Evolutionary conservation across 2,329 filamentous ascomycete genomes (phyloP).

Genomic region (Zasmidium citrigriseum): DNA sequence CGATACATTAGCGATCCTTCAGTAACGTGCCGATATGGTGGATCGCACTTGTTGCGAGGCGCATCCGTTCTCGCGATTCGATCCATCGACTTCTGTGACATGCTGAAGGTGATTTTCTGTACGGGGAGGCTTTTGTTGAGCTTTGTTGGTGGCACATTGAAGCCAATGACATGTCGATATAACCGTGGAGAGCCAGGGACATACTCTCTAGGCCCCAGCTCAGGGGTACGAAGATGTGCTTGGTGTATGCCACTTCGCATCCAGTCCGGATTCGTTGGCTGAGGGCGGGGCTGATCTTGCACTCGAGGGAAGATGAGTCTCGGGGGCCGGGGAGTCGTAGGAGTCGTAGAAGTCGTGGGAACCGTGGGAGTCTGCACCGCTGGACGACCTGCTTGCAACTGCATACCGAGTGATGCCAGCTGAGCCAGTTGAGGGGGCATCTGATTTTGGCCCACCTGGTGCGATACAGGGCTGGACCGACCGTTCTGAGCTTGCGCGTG

Average conservation of each 20-base stretch:
- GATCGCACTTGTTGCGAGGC: constrained; percentile 34
- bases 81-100: constrained; percentile 42
- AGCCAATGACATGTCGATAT: constrained; percentile 61
- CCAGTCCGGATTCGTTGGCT: constrained; percentile 48
- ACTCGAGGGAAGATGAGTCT: background rate
- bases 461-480: background rate
- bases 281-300: constrained; percentile 30
- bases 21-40: constrained; percentile 37
- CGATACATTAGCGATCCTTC: constrained; percentile 65
- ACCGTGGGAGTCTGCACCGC: background rate
- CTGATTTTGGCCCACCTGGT: background rate
- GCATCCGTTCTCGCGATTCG: constrained; percentile 37
- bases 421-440: background rate
- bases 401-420: background rate
- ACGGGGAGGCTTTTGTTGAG: constrained; percentile 37
- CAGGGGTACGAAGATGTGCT: constrained; percentile 57
- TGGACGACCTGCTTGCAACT: background rate
- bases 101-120: constrained; percentile 49
- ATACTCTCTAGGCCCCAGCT: constrained; percentile 32
- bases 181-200: constrained; percentile 28
- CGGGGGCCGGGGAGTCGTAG: background rate
- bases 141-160: constrained; percentile 51
- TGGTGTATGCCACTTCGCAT: constrained; percentile 58
- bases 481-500: constrained; percentile 6
- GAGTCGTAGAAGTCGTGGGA: background rate